A percentile compares a stretch with the other conserved stretches of the same genome.
Conservation (phyloP, 1,139 yeast genomes). For the Suhomyces anneliseae region DNA sequence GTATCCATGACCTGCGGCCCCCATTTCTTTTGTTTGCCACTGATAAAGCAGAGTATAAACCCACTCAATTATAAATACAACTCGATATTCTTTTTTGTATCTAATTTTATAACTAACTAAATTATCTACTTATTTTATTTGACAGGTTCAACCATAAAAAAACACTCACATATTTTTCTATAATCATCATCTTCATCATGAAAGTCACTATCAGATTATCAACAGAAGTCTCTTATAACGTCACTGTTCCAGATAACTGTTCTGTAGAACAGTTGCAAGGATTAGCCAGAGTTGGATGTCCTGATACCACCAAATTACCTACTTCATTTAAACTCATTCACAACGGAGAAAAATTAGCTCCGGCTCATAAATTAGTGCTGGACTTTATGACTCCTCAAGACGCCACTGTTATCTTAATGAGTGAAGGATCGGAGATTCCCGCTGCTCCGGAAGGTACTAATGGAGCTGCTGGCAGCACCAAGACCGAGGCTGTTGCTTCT, state of each 20-base stretch:
- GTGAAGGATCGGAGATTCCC: conserved; percentile 30
- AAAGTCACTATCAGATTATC: conserved; percentile 44
- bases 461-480: conserved; percentile 36
- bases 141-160: not conserved
- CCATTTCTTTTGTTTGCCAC: conserved; percentile 11
- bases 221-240: conserved; percentile 40
- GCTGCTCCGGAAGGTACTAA: conserved; percentile 11
- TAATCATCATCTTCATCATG: conserved; percentile 27
- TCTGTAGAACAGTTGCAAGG: conserved; percentile 50
- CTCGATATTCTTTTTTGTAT: not conserved
- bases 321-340: conserved; percentile 49
- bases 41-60: not conserved
- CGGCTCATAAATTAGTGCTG: conserved; percentile 25
- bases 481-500: conserved; percentile 40
- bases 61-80: not conserved
- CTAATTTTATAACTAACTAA: not conserved
- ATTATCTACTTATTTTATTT: no score
- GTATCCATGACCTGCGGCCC: conserved; percentile 4
- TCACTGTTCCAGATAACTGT: conserved; percentile 50
- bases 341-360: conserved; percentile 51
- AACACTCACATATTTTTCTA: not conserved
- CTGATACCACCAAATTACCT: conserved; percentile 35
- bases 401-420: conserved; percentile 47
- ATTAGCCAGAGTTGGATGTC: conserved; percentile 44
- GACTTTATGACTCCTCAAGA: conserved; percentile 22